phyloP scores from a whole-genome alignment of 495 filamentous ascomycete species.

The Monascus purpureus region DNA sequence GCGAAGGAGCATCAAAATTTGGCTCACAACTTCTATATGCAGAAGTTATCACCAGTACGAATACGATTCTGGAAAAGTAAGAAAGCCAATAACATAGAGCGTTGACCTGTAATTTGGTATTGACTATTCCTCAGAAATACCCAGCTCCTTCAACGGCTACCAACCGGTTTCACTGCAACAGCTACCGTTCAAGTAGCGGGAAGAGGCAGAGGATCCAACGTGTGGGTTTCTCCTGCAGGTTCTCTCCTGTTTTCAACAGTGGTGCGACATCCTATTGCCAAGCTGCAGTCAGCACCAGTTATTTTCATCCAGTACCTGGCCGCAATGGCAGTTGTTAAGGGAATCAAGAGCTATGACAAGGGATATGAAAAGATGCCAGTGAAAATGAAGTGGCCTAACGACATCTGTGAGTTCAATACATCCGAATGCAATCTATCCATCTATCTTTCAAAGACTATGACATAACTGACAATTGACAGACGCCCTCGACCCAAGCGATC shows the following conservation, averaged over 20 bases:
- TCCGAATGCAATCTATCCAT: too few relatives aligned
- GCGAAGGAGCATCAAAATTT: slow-evolving; percentile 46
- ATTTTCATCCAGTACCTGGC: slow-evolving; percentile 91
- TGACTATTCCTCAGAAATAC: too few relatives aligned
- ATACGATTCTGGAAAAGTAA: slow-evolving; percentile 87
- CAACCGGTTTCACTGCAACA: slow-evolving; percentile 71
- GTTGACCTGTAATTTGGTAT: too few relatives aligned
- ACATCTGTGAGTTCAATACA: slow-evolving; percentile 58
- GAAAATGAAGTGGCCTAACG: slow-evolving; percentile 95
- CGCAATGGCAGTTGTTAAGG: slow-evolving; percentile 79
- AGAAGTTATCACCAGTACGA: slow-evolving; percentile 88
- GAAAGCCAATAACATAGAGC: too few relatives aligned
- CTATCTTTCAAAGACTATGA: too few relatives aligned
- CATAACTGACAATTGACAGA: too few relatives aligned
- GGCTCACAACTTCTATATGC: slow-evolving; percentile 74
- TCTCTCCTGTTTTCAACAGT: slow-evolving; percentile 76
- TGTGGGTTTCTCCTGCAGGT: slow-evolving; percentile 88
- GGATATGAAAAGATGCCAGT: slow-evolving; percentile 65
- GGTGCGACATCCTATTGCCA: slow-evolving; percentile 61
- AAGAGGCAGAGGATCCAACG: slow-evolving; percentile 81
- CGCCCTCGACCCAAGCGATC: slow-evolving; percentile 55
- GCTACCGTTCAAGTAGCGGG: slow-evolving; percentile 88
- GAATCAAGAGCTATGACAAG: slow-evolving; percentile 63
- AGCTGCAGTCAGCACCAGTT: slow-evolving; percentile 62
- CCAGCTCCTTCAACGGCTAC: slow-evolving; percentile 58